Evolutionary conservation across 2,329 filamentous ascomycete genomes (phyloP).

Genomic region (Xylaria sp.): DNA sequence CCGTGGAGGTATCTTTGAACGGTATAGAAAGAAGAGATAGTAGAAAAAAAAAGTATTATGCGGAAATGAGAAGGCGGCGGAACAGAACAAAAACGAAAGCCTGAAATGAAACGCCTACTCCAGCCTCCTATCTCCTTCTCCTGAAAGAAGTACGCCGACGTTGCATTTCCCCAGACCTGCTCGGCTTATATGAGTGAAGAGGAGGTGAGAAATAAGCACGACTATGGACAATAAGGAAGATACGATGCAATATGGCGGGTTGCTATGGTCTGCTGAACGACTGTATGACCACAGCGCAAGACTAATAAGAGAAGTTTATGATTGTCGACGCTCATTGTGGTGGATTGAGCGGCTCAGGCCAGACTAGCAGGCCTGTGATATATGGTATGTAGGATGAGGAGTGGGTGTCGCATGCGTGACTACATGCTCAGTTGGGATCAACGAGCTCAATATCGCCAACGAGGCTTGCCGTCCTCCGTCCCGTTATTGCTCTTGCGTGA

Average conservation of each 20-base stretch:
- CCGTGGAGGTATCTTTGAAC: conserved; percentile 30
- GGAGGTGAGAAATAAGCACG: conserved; percentile 8
- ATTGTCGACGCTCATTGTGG: not conserved
- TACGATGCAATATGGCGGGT: conserved; percentile 17
- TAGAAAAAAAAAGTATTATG: conserved; percentile 1
- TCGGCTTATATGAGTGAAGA: not conserved
- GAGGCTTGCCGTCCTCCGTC: conserved; percentile 57
- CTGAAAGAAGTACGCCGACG: conserved; percentile 31
- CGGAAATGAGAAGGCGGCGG: not conserved
- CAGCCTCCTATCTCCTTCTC: conserved; percentile 6
- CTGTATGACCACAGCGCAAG: conserved; percentile 26
- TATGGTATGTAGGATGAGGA: conserved; percentile 15
- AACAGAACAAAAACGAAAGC: conserved; percentile 8
- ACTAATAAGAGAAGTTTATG: not conserved
- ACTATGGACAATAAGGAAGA: conserved; percentile 17
- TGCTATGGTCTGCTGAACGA: not conserved
- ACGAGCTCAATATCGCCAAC: conserved; percentile 58
- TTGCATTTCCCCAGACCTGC: conserved; percentile 20
- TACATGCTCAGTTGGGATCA: conserved; percentile 1
- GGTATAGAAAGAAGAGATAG: conserved; percentile 16
- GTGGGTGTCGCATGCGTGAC: conserved; percentile 2
- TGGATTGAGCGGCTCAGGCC: conserved; percentile 6
- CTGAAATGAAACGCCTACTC: conserved; percentile 31
- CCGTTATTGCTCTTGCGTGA: conserved; percentile 50
- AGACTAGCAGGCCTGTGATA: conserved; percentile 17